phyloP scores from a whole-genome alignment of 306 rosid species.

The Erythrophleum fordii region DNA sequence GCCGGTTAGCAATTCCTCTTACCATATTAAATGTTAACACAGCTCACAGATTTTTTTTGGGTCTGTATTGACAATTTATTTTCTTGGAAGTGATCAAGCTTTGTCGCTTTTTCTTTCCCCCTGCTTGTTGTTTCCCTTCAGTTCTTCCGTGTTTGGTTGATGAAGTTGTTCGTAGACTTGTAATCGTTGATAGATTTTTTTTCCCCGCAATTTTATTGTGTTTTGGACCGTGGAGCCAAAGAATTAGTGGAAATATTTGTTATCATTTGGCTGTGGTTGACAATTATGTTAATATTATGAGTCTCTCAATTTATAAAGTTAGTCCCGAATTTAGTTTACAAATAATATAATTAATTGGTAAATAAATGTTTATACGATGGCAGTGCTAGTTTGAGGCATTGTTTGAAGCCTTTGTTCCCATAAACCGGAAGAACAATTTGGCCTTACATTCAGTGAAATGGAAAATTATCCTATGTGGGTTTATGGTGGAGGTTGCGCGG shows the following conservation, averaged over 20 bases:
- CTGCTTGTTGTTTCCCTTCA: background rate
- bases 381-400: background rate
- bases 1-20: slow-evolving; percentile 51
- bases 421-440: background rate
- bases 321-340: background rate
- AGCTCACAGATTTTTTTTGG: background rate
- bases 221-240: background rate
- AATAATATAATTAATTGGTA: background rate
- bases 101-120: background rate
- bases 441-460: background rate
- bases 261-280: slow-evolving; percentile 12
- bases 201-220: background rate
- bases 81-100: background rate
- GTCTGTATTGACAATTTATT: background rate
- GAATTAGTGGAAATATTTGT: slow-evolving; percentile 13
- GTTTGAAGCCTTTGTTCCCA: background rate
- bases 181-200: background rate
- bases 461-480: background rate
- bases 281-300: background rate
- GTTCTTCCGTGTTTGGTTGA: background rate
- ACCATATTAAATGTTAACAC: background rate
- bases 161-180: background rate
- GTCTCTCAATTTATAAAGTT: background rate
- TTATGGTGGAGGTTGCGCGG: background rate
- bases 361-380: background rate